Percentiles rank a stretch among this genome's conserved stretches.
phyloP scores from a whole-genome alignment of 2,329 filamentous ascomycete genomes.

The Apiospora koreana region DNA sequence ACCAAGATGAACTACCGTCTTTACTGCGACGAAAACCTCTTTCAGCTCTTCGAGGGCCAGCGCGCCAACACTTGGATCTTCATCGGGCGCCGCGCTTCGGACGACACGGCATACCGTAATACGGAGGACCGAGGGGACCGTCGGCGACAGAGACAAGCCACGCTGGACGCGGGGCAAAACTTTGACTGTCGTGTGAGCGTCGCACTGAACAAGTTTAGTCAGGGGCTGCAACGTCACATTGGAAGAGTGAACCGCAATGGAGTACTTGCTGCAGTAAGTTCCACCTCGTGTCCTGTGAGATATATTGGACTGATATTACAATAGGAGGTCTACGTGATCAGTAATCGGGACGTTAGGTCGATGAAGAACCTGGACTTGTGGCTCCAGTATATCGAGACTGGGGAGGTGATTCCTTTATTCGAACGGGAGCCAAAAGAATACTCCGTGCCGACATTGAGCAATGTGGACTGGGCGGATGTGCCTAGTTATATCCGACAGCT shows the following conservation, averaged over 20 bases:
- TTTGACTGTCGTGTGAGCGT: constrained; percentile 30
- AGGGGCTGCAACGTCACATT: constrained; percentile 36
- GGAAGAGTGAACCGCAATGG: constrained; percentile 37
- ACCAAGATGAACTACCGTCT: constrained; percentile 39
- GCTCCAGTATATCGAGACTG: constrained; percentile 40
- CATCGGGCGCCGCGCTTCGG: constrained; percentile 29
- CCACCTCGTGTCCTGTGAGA: not conserved
- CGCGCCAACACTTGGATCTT: constrained; percentile 40
- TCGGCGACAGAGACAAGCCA: constrained; percentile 15
- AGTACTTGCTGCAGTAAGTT: constrained; percentile 38
- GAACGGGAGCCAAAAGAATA: constrained; percentile 35
- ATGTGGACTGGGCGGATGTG: constrained; percentile 26
- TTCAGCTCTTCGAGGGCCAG: constrained; percentile 39
- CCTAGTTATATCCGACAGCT: not conserved
- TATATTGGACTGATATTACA: not conserved
- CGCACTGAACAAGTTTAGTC: constrained; percentile 39
- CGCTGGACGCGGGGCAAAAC: constrained; percentile 4
- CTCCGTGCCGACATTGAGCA: constrained; percentile 27
- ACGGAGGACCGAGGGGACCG: constrained; percentile 32
- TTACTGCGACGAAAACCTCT: constrained; percentile 35
- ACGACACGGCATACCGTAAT: constrained; percentile 33
- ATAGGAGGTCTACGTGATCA: constrained; percentile 44
- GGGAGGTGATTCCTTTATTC: constrained; percentile 38
- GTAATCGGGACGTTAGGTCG: constrained; percentile 39
- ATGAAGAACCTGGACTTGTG: constrained; percentile 40